Evolutionary conservation across 495 filamentous ascomycete genomes (phyloP), one percentile per base, ranked within the genome.

Genomic region (Hypoxylon crocopeplum): DNA sequence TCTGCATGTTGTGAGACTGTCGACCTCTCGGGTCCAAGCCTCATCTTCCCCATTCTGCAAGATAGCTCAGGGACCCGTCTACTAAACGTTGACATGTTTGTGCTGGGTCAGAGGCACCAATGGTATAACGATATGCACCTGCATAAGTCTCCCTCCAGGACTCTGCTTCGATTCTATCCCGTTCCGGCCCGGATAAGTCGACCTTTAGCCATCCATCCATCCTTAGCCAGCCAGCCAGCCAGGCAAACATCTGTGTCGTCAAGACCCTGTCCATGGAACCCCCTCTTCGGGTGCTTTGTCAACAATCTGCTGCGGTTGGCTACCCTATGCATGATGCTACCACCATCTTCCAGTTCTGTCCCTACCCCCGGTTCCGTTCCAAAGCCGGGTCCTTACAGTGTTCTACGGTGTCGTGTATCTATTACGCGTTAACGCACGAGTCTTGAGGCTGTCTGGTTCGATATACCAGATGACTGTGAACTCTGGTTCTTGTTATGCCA

Each of bases 11-110:
- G 61, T 64, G 55, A 42, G 37, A 64, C 55, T 10, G 38, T 55
- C 16, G 33, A 39, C 21, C 21, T 52, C 41, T 58, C 61, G 61
- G 55, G 49, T 29, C 50, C 55, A 49, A 64, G 50, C 61, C 55
- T 64, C 61, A 64, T 64, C 61, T 55, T 16, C 51, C 20, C 24
- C 24, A 12, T 39, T 40, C 61, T 64, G 61, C 61, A 55, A 64
- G 61, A 64, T 64, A 59, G 33, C 49, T 64, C 61, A 64, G 55
- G 49, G 33, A 64, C 61, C 55, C 61, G 61, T 63, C 46, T 56
- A 12, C 36, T 57, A 46, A 33, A 8, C 17, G 16, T 48, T 41
- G 40, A 25, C 29, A 25, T 30, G 19, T 47, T 45, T 54, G 22
- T 39, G 24, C 48, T 45, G 22, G 33, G 13, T 48, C 42, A 52